Percentiles rank a stretch among this genome's conserved stretches.
phyloP scores from a whole-genome alignment of 805 yeast species.

The Sugiyamaella floridensis region DNA sequence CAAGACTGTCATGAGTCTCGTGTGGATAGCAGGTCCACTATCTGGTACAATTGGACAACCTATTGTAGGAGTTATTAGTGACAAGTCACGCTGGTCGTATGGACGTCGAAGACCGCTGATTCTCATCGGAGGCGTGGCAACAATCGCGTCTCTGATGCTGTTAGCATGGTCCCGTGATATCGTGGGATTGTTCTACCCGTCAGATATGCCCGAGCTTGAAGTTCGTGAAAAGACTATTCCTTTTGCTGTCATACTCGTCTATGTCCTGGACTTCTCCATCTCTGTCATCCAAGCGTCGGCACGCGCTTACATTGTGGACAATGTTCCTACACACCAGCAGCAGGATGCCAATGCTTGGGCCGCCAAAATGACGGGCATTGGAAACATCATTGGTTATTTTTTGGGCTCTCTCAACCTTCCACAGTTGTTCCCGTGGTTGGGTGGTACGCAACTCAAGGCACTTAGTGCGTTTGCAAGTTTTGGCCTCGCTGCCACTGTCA shows the following conservation, averaged over 20 bases:
- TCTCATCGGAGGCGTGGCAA: slow-evolving; percentile 46
- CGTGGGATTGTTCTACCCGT: slow-evolving; percentile 28
- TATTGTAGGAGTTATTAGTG: slow-evolving; percentile 52
- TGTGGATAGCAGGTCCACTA: slow-evolving; percentile 64
- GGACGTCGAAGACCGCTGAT: slow-evolving; percentile 57
- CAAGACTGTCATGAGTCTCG: slow-evolving; percentile 46
- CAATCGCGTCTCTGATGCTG: slow-evolving; percentile 39
- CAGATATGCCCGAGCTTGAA: slow-evolving; percentile 14
- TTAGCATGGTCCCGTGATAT: slow-evolving; percentile 43
- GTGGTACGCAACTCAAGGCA: slow-evolving; percentile 46
- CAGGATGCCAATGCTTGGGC: slow-evolving; percentile 61
- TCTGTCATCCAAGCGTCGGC: slow-evolving; percentile 54
- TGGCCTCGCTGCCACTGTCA: slow-evolving; percentile 37
- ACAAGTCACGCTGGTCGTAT: slow-evolving; percentile 37
- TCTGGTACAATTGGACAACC: slow-evolving; percentile 63
- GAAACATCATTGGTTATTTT: slow-evolving; percentile 52
- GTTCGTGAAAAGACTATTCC: slow-evolving; percentile 36
- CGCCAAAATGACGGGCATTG: slow-evolving; percentile 53
- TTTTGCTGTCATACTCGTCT: slow-evolving; percentile 48
- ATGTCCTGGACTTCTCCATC: slow-evolving; percentile 50
- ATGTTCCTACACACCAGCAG: slow-evolving; percentile 51
- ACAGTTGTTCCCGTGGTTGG: slow-evolving; percentile 35
- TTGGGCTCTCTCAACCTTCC: slow-evolving; percentile 45
- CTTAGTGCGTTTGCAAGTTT: slow-evolving; percentile 39
- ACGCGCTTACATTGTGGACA: slow-evolving; percentile 56